These are phyloP conservation scores for Stachybotrys elegans DNA, from an alignment of 2,329 filamentous ascomycete species.

Conservation along the genomic window DNA sequence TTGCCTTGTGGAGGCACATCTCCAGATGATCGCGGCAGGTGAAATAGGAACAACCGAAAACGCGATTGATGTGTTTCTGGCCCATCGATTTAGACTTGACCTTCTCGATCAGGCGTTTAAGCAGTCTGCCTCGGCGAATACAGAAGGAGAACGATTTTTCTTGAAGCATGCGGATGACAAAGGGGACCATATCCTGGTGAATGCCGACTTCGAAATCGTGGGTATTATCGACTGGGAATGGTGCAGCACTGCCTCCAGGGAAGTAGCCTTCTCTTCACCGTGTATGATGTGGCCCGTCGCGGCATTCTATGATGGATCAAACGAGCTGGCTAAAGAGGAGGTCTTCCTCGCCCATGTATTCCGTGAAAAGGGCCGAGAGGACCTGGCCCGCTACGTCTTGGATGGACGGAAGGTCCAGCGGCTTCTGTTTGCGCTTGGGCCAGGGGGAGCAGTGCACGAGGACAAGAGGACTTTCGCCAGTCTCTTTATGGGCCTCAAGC, in stretches of 20 bases:
- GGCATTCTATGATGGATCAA: conserved; percentile 22
- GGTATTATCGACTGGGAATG: conserved; percentile 41
- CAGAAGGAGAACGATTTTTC: conserved; percentile 17
- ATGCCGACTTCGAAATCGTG: conserved; percentile 33
- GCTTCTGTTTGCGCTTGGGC: conserved; percentile 13
- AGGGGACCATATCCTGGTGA: conserved; percentile 37
- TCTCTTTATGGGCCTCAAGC: conserved; percentile 9
- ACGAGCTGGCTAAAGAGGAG: conserved; percentile 11
- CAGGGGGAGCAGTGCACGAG: conserved; percentile 1
- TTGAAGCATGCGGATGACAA: conserved; percentile 41
- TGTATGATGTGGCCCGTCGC: conserved; percentile 29
- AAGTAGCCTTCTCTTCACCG: conserved; percentile 25
- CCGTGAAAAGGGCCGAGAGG: conserved; percentile 9
- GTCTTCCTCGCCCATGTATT: conserved; percentile 7
- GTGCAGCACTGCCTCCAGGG: conserved; percentile 20
- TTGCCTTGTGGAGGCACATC: neutral
- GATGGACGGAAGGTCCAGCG: conserved; percentile 11
- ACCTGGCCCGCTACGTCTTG: conserved; percentile 12
- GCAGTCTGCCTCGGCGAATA: neutral
- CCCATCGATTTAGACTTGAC: neutral
- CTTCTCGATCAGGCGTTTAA: neutral
- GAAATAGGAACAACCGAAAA: neutral
- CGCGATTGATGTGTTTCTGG: neutral
- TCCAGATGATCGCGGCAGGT: neutral
- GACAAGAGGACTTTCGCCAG: conserved; percentile 6